Evolutionary conservation across 441 rosid species (phyloP).

Genomic region (Pelargonium exstipulatum): DNA sequence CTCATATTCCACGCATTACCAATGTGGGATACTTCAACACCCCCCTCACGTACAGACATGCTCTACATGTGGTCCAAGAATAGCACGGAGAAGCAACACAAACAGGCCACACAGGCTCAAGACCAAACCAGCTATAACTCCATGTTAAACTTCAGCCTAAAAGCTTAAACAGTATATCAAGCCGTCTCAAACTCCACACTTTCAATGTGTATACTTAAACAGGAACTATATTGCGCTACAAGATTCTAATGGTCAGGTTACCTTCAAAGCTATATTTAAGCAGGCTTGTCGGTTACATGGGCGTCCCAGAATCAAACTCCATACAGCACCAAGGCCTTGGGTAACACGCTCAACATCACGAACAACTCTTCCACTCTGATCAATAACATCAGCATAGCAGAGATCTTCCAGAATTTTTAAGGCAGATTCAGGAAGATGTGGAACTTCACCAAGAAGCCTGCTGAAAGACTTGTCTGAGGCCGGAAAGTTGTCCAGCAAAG

Average conservation of each 20-base stretch:
- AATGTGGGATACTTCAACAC: no score
- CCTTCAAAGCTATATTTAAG: slow-evolving; percentile 89
- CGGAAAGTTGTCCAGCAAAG: slow-evolving; percentile 82
- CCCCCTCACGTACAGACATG: no score
- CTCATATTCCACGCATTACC: no score
- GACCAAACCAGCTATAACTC: no score
- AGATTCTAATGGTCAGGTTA: slow-evolving; percentile 28
- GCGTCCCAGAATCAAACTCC: slow-evolving; percentile 97
- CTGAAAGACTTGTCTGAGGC: slow-evolving; percentile 96
- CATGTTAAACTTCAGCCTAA: no score
- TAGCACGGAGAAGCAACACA: no score
- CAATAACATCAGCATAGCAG: slow-evolving; percentile 65
- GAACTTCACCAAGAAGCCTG: slow-evolving; percentile 95
- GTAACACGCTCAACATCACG: slow-evolving; percentile 92
- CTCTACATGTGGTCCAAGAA: no score
- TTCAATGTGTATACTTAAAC: no score
- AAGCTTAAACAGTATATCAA: no score
- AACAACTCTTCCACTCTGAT: slow-evolving; percentile 54
- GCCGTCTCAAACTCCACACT: no score
- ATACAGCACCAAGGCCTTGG: slow-evolving; percentile 97
- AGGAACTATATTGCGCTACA: slow-evolving; percentile 9
- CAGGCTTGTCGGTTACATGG: slow-evolving; percentile 84
- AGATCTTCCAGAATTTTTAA: slow-evolving; percentile 74
- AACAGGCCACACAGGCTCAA: no score
- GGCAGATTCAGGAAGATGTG: slow-evolving; percentile 71